Evolutionary conservation across 306 rosid species (phyloP), one percentile per base, ranked within the genome.

Genomic region (Geum urbanum): DNA sequence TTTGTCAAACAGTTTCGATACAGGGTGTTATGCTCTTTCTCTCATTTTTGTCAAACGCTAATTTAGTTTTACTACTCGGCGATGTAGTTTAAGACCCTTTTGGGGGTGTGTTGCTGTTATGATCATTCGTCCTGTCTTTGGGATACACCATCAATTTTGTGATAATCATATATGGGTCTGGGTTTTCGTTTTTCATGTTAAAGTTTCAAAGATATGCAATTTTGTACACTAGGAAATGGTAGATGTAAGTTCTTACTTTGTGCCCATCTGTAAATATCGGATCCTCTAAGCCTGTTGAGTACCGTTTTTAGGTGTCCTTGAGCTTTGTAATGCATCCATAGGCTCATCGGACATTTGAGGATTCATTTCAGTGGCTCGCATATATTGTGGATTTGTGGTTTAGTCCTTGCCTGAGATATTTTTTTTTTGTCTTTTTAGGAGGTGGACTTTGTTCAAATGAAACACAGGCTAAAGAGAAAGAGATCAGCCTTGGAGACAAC

Each of bases 361-460:
- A 54, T 39, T 53, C 7, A 24, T 40, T 62, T 69, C 9, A 27
- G 14, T 8, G 49, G 68, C 45, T 19, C 63, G 6, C 46, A 11
- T 22, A 1, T 37, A 43, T 40, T 73, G 50, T 15, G 46, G 35
- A 64, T n/a, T 40, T 73, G 50, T 15, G 46, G 35, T 67, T n/a
- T n/a, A 8, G 9, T 60, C 32, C 43, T 50, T 51, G 8, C 63
- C 15, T 66, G 73, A 35, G 49, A 20, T 54, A 13, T 45, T 32
- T 32, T 32, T 32, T 32, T 50, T 15, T 45, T 70, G 47, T 62
- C 27, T 71, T 70, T 51, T 63, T 73, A 92, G 98, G 98, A 88
- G 85, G 71, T 86, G 59, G 98, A 92, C 80, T 79, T 92, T 8
- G 37, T 90, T 46, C 83, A 87, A 44, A 72, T 88, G 97, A 90